These are phyloP conservation scores for Tuber magnatum DNA, from an alignment of 495 filamentous ascomycete genomes.

Conservation along the genomic window DNA sequence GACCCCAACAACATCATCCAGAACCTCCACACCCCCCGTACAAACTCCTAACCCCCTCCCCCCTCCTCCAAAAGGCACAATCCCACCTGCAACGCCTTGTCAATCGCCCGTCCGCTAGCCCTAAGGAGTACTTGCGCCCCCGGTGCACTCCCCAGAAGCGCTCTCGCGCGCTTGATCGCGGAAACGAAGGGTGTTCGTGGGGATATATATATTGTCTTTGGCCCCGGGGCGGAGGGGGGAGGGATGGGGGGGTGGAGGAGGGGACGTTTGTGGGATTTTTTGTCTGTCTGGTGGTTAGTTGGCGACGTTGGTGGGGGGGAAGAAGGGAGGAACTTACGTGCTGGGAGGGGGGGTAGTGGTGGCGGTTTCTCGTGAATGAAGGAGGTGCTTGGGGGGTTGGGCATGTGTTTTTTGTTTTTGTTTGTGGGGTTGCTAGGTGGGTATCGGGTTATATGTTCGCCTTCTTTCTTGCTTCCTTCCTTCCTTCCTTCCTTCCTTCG, in stretches of 20 bases:
- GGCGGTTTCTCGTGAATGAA: not conserved
- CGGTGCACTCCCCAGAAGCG: constrained; percentile 59
- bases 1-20: constrained; percentile 61
- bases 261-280: constrained; percentile 58
- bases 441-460: no score
- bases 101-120: constrained; percentile 72
- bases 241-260: constrained; percentile 54
- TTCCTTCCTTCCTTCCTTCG: not conserved
- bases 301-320: not conserved
- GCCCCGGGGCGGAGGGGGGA: constrained; percentile 53
- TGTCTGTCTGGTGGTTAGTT: constrained; percentile 37
- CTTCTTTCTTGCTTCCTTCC: not conserved
- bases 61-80: constrained; percentile 57
- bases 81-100: constrained; percentile 59
- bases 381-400: not conserved
- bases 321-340: constrained; percentile 3
- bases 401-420: not conserved
- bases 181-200: constrained; percentile 67
- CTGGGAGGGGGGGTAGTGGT: constrained; percentile 1
- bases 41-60: constrained; percentile 50
- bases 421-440: not conserved
- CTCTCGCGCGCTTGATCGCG: constrained; percentile 71
- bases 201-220: constrained; percentile 74
- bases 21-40: constrained; percentile 59
- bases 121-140: constrained; percentile 56